Percentiles rank a stretch among this genome's conserved stretches.
These are phyloP conservation scores for Vitis rotundifolia DNA, from an alignment of 164 flowering plant genomes.

Conservation along the genomic window DNA sequence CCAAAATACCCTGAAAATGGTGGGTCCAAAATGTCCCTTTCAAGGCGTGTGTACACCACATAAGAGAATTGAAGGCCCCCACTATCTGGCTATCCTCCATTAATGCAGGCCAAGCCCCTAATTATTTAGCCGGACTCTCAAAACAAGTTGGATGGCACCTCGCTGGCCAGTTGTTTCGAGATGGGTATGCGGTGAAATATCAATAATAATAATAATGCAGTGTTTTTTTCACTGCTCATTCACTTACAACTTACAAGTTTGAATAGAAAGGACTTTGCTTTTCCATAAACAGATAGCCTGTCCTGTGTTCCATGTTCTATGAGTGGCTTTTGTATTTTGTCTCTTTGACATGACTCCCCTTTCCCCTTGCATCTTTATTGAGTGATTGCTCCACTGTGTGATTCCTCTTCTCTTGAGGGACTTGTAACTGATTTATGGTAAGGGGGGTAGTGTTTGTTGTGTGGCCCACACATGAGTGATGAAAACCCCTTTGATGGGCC, in stretches of 20 bases:
- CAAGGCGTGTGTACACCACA: neutral
- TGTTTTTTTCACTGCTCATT: too few relatives aligned
- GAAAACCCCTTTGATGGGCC: neutral
- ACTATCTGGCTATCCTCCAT: neutral
- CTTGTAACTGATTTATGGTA: neutral
- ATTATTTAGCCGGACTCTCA: neutral
- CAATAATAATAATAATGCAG: too few relatives aligned
- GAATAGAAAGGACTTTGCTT: neutral
- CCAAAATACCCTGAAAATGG: neutral
- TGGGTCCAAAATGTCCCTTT: neutral
- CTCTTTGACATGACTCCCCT: conserved; percentile 12
- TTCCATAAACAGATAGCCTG: conserved; percentile 1
- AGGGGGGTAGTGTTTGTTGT: neutral
- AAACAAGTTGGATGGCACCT: neutral
- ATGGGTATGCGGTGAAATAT: too few relatives aligned
- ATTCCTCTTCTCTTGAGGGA: neutral
- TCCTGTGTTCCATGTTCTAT: neutral
- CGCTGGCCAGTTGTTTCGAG: neutral
- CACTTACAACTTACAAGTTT: too few relatives aligned
- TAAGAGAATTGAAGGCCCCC: neutral
- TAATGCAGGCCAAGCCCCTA: neutral
- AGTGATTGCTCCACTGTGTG: too few relatives aligned
- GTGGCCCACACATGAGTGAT: neutral
- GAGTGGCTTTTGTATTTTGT: neutral
- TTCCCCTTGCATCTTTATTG: too few relatives aligned